These are phyloP conservation scores for Pseudozyma pruni DNA, from an alignment of 1,284 basidiomycete genomes.

Conservation along the genomic window DNA sequence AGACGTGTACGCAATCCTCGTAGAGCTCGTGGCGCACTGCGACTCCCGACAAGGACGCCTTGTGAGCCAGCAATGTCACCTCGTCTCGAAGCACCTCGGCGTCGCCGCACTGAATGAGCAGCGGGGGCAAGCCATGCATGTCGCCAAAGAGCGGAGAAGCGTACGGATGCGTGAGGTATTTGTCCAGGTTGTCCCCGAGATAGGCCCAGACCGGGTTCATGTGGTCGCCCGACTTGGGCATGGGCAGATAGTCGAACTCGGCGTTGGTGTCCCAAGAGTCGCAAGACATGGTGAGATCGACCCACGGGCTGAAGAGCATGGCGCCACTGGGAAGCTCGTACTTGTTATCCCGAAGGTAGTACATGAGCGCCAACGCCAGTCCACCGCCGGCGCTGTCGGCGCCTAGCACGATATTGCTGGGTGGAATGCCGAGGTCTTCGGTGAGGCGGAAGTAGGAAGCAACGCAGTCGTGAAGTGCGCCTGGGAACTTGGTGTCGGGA, in stretches of 20 bases:
- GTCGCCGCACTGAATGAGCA: slow-evolving; percentile 93
- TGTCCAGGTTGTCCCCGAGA: slow-evolving; percentile 82
- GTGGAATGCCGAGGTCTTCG: slow-evolving; percentile 87
- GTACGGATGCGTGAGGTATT: slow-evolving; percentile 94
- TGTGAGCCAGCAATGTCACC: slow-evolving; percentile 90
- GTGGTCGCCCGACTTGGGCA: slow-evolving; percentile 77
- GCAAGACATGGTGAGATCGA: slow-evolving; percentile 90
- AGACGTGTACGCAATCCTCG: slow-evolving; percentile 78
- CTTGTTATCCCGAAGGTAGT: slow-evolving; percentile 78
- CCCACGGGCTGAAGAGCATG: slow-evolving; percentile 66
- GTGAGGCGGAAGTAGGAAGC: slow-evolving; percentile 86
- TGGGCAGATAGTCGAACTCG: slow-evolving; percentile 70
- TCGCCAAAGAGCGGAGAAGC: slow-evolving; percentile 87
- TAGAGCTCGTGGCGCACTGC: slow-evolving; percentile 90
- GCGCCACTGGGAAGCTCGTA: slow-evolving; percentile 64
- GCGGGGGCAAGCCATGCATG: slow-evolving; percentile 84
- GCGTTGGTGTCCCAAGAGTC: slow-evolving; percentile 97
- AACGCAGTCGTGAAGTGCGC: slow-evolving; percentile 90
- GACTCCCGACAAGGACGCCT: slow-evolving; percentile 87
- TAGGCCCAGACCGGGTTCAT: slow-evolving; percentile 93
- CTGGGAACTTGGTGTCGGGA: slow-evolving; percentile 92
- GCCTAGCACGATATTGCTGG: slow-evolving; percentile 76
- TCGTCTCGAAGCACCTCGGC: slow-evolving; percentile 94
- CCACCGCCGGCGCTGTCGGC: slow-evolving; percentile 92
- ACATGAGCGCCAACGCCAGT: slow-evolving; percentile 82